Conservation (phyloP, 2,329 filamentous ascomycete genomes). For the Fusarium nematophilum region DNA sequence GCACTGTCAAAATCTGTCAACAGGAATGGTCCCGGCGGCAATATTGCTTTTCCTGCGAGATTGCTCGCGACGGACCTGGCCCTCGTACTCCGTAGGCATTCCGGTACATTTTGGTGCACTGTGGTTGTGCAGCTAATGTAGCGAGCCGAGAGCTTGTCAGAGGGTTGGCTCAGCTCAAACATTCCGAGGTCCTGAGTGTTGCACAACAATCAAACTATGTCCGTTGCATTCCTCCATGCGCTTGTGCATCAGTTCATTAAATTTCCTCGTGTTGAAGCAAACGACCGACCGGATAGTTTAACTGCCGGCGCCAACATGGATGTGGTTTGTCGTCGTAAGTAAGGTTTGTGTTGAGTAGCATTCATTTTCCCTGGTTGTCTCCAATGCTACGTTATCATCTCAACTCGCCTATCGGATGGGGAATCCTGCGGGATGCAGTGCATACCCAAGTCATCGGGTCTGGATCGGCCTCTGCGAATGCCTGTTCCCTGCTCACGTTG, state of each 20-base stretch:
- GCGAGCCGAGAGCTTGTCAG: slow-evolving; percentile 1
- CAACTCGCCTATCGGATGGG: slow-evolving; percentile 17
- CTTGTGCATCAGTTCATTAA: neutral
- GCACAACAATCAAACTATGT: slow-evolving; percentile 20
- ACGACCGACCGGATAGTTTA: neutral
- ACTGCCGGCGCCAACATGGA: neutral
- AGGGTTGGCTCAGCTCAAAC: neutral
- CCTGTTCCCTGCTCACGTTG: slow-evolving; percentile 1
- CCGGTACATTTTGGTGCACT: neutral
- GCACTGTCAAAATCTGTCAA: slow-evolving; percentile 12
- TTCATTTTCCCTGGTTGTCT: neutral
- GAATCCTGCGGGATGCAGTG: slow-evolving; percentile 15
- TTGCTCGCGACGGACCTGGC: slow-evolving; percentile 1
- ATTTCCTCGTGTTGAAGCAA: neutral
- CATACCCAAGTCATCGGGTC: slow-evolving; percentile 27
- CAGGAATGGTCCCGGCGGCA: neutral
- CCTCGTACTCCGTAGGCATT: neutral
- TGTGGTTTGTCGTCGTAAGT: neutral
- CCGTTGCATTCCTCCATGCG: neutral
- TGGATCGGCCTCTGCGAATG: slow-evolving; percentile 17
- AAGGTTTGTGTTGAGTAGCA: neutral
- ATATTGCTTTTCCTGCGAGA: slow-evolving; percentile 16
- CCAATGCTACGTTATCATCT: slow-evolving; percentile 18
- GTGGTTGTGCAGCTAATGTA: slow-evolving; percentile 12
- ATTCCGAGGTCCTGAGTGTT: neutral